Base-by-base conservation (phyloP, 2,329 filamentous ascomycete species). In the Aureobasidium sp. region DNA sequence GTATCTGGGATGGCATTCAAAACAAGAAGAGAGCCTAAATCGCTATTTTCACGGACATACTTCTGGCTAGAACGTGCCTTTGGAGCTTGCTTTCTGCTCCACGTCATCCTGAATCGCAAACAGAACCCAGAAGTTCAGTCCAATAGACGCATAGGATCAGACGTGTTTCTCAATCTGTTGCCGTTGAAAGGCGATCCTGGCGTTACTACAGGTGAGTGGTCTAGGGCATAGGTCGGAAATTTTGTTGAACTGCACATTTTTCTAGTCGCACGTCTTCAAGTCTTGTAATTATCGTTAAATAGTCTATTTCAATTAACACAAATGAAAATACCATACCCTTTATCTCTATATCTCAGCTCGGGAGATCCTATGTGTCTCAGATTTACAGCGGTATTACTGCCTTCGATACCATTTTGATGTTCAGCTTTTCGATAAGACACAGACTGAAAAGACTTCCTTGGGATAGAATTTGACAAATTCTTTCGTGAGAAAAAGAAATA, bases 1-100 rank as follows among this genome's bases (percentile, higher is more conserved):
- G 87, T 66, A 75, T 94, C 65, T 94, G 92, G 74, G 89, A 93
- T 66, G 90, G 89, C 43, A 85, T 89, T 27, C 75, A 92, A 71
- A 87, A 83, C 76, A 90, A 68, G 60, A 65, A 59, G 41, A 52
- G 34, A 50, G 43, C 24, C 6, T 37, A 59, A 44, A 32, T 1
- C 2, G 8, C 15, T 3, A 17, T 29, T 32, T 4, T 32, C 46
- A 26, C 3, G 41, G 20, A 44, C 20, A 12, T 15, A 37, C 15
- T 5, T 5, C 12, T 37, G 15, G 34, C 34, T 37, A 15, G 34
- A 15, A 15, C 15, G 12, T 37, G 34, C 15, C 10, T 37, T 44
- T 24, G 12, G 41, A 12, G 6, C 39, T 8, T 20, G 9, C 41
- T 10, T 24, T 24, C 5, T 20, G 20, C n/a, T 44, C 1, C 5